Conservation (phyloP, 129 eudicot species). For the Logfia minima region DNA sequence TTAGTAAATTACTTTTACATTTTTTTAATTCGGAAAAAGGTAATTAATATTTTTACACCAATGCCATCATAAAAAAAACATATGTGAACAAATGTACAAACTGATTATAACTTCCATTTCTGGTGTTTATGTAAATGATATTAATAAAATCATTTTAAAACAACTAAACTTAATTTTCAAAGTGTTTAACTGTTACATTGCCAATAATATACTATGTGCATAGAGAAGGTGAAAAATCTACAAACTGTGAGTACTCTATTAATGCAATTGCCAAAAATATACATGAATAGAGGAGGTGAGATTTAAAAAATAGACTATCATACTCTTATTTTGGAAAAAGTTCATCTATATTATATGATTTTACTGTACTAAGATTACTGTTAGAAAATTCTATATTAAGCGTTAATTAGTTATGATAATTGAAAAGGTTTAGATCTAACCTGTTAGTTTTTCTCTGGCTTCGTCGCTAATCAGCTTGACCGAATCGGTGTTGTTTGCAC, state of each 20-base stretch:
- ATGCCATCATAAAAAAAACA: background rate
- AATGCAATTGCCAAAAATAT: background rate
- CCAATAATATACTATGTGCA: background rate
- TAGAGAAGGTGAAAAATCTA: too few relatives aligned
- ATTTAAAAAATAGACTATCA: background rate
- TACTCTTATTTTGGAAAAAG: background rate
- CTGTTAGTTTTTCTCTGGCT: conserved; percentile 16
- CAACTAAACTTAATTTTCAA: background rate
- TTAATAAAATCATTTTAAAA: too few relatives aligned
- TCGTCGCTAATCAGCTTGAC: background rate
- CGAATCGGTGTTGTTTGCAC: conserved; percentile 22
- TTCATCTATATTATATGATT: background rate
- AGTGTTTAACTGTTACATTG: background rate
- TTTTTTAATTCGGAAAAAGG: too few relatives aligned
- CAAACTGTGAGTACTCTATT: background rate
- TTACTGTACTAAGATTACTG: too few relatives aligned
- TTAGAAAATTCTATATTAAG: too few relatives aligned
- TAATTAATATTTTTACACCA: background rate
- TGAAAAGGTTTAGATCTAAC: background rate
- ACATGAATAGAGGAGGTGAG: background rate
- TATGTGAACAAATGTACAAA: too few relatives aligned
- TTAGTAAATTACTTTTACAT: background rate
- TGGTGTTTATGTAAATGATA: background rate
- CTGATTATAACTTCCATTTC: too few relatives aligned
- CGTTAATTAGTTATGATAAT: background rate